A percentile compares a stretch with the other conserved stretches of the same genome.
Conservation (phyloP, 495 filamentous ascomycete species). For the Penicillium taxi region DNA sequence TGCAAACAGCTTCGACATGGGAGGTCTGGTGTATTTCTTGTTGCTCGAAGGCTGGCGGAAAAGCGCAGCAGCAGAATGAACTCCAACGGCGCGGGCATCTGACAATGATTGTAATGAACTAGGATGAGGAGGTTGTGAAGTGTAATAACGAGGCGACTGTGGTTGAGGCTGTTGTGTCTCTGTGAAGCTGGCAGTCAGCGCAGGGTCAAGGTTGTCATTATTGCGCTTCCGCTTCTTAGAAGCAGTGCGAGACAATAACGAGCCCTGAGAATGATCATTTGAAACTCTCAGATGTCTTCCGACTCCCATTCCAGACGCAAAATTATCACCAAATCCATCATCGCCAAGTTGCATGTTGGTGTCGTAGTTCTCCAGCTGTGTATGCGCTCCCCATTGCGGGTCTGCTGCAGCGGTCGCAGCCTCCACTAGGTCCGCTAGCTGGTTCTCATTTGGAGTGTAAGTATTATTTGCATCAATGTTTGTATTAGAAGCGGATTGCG, state of each 20-base stretch:
- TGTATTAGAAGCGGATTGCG: constrained; percentile 17
- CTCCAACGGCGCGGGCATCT: constrained; percentile 44
- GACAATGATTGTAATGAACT: constrained; percentile 31
- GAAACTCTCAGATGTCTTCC: constrained; percentile 25
- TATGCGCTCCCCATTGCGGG: constrained; percentile 35
- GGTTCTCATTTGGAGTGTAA: constrained; percentile 39
- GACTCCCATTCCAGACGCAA: constrained; percentile 20
- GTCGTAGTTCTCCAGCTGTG: constrained; percentile 34
- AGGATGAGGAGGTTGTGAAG: constrained; percentile 22
- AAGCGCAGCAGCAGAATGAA: constrained; percentile 52
- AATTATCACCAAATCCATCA: constrained; percentile 37
- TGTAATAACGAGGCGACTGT: constrained; percentile 23
- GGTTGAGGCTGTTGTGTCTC: constrained; percentile 23
- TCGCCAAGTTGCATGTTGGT: constrained; percentile 37
- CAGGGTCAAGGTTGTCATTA: constrained; percentile 40
- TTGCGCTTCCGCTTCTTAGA: constrained; percentile 41
- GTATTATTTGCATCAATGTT: constrained; percentile 30
- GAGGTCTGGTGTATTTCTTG: constrained; percentile 54
- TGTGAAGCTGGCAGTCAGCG: constrained; percentile 24
- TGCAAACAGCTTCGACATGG: constrained; percentile 53
- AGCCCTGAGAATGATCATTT: constrained; percentile 68
- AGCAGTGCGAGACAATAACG: constrained; percentile 51
- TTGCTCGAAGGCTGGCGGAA: constrained; percentile 47
- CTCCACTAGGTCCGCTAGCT: constrained; percentile 46
- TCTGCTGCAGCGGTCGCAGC: constrained; percentile 46